Evolutionary conservation across 495 filamentous ascomycete species (phyloP), one percentile per base, ranked within the genome.

Genomic region (Wilcoxina mikolae): DNA sequence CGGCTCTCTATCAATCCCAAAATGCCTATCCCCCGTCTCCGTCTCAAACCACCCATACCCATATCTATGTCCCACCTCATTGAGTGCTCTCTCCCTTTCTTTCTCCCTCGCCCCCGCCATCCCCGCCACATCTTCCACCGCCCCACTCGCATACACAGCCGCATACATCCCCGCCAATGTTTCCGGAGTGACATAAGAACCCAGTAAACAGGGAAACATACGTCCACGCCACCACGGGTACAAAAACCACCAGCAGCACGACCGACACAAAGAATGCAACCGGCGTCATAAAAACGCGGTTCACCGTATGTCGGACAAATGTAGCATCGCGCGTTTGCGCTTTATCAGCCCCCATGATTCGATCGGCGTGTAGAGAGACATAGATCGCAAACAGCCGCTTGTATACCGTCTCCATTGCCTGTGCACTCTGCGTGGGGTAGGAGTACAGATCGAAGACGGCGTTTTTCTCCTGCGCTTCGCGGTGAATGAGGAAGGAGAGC

Each of bases 111-210:
- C 54, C 7, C 27, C 29, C 18, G 28, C 55, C 27, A 55, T 58
- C 18, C 58, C 58, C 2, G 48, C 25, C 10, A 60, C 55, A 18
- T 58, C 58, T 3, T 31, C 33, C 11, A 58, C n/a, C 15, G 55
- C 56, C 18, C 43, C 41, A 0, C 28, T 47, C 4, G 49, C 58
- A 27, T 53, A 53, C 0, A 53, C 12, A 24, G 35, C 33, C 22
- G 35, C 33, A 17, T 44, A 53, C 10, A 43, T 39, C 23, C 33
- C 51, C 3, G 35, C 33, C n/a, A n/a, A n/a, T n/a, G n/a, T n/a
- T n/a, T n/a, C n/a, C n/a, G n/a, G n/a, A n/a, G 39, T 58, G 50
- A 2, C 22, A 44, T 15, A 53, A 4, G 1, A 22, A 25, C 9
- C 9, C 20, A 1, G 25, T 49, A 24, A 35, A 50, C 5, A 42